phyloP scores from a whole-genome alignment of 129 eudicot species.

The Kitagawia praeruptora region DNA sequence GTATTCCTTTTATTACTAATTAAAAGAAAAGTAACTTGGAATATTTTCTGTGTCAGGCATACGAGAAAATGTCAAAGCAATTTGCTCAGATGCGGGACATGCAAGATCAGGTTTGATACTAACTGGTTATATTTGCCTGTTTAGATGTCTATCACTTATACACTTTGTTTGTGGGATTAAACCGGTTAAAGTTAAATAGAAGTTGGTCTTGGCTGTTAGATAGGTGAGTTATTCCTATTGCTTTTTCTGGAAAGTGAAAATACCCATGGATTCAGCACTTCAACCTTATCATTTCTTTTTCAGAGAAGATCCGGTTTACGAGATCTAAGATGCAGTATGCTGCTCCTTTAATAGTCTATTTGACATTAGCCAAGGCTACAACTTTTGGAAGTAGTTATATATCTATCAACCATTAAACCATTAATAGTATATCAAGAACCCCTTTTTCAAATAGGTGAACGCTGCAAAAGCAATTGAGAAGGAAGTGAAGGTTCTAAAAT shows the following conservation, averaged over 20 bases:
- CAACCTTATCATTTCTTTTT: neutral
- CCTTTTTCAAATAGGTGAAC: slow-evolving; percentile 38
- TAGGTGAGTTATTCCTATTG: neutral
- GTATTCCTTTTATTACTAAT: neutral
- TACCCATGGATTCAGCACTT: neutral
- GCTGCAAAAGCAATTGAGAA: slow-evolving; percentile 68
- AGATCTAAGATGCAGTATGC: neutral
- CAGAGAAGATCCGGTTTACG: neutral
- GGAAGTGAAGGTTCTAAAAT: slow-evolving; percentile 69
- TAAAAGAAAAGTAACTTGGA: neutral
- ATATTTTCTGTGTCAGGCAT: slow-evolving; percentile 46
- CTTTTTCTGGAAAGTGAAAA: neutral
- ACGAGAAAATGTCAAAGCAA: slow-evolving; percentile 63
- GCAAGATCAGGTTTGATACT: slow-evolving; percentile 72
- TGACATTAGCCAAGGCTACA: neutral
- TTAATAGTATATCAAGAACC: slow-evolving; percentile 1
- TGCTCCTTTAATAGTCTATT: neutral
- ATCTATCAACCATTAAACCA: neutral
- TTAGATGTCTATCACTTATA: neutral
- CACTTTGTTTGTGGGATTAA: no score
- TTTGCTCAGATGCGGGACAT: slow-evolving; percentile 57
- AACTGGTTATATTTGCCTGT: neutral
- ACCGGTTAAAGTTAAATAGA: no score
- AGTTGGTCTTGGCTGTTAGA: neutral
- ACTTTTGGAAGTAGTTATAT: neutral